Percentiles rank a stretch among this genome's conserved stretches.
Conservation (phyloP, 2,329 filamentous ascomycete genomes). For the Calonectria hongkongensis region DNA sequence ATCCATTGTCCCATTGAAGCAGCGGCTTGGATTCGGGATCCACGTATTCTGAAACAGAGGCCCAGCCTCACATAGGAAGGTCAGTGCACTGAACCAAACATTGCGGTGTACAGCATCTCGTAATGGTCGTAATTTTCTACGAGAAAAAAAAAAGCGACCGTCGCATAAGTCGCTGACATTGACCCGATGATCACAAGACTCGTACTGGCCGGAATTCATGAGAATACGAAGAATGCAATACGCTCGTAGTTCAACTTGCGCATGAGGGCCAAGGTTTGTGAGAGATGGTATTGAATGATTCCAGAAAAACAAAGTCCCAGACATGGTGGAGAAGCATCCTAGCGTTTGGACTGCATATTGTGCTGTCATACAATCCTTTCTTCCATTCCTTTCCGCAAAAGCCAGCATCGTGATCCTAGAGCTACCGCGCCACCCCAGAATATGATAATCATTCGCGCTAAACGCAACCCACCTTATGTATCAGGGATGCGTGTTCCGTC, state of each 20-base stretch:
- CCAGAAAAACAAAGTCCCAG: constrained; percentile 25
- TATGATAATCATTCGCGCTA: constrained; percentile 17
- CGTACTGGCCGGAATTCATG: background rate
- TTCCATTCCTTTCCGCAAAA: constrained; percentile 23
- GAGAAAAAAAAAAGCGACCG: background rate
- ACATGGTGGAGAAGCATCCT: constrained; percentile 26
- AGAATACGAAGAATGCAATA: background rate
- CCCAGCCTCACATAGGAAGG: constrained; percentile 24
- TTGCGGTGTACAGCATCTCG: constrained; percentile 22
- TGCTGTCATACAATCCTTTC: constrained; percentile 5
- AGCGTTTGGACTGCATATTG: constrained; percentile 10
- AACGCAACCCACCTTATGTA: constrained; percentile 3
- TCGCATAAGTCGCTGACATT: background rate
- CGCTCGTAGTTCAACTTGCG: background rate
- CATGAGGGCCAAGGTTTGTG: background rate
- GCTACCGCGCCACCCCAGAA: constrained; percentile 26
- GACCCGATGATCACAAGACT: too few species aligned
- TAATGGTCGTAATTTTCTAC: background rate
- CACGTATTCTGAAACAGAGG: constrained; percentile 39
- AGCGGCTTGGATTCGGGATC: constrained; percentile 4
- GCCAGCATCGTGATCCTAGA: constrained; percentile 29
- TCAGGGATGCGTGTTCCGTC: constrained; percentile 9
- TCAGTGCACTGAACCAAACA: constrained; percentile 21
- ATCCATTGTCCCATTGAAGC: constrained; percentile 21
- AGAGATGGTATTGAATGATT: background rate